phyloP scores from a whole-genome alignment of 345 rosid genomes.

The Ceriops decandra region DNA sequence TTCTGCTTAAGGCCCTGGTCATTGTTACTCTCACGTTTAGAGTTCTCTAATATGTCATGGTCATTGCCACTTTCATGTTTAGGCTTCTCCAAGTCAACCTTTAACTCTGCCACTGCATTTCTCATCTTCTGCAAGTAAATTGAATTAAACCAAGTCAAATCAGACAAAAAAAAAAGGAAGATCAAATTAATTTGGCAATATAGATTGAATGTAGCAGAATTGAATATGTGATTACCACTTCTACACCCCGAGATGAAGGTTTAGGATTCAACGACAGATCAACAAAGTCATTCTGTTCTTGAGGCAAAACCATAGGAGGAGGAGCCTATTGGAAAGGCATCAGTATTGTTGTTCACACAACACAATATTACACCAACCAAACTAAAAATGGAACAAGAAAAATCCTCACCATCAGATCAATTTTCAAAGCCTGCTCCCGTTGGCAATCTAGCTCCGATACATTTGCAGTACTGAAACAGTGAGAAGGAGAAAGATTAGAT shows the following conservation, averaged over 20 bases:
- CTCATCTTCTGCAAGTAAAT: slow-evolving; percentile 16
- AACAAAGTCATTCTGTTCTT: slow-evolving; percentile 17
- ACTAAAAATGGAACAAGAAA: slow-evolving; percentile 17
- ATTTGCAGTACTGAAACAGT: slow-evolving; percentile 24
- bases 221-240: slow-evolving; percentile 13
- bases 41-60: slow-evolving; percentile 25
- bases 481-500: slow-evolving; percentile 15
- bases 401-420: slow-evolving; percentile 63
- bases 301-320: slow-evolving; percentile 32
- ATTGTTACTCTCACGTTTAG: slow-evolving; percentile 19
- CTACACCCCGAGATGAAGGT: slow-evolving; percentile 9
- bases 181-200: background rate
- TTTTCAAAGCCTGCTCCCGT: slow-evolving; percentile 33
- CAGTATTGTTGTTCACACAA: slow-evolving; percentile 13
- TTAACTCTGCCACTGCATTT: slow-evolving; percentile 22
- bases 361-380: slow-evolving; percentile 20
- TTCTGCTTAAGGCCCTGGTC: slow-evolving; percentile 23
- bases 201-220: background rate
- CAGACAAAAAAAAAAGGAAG: background rate
- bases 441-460: slow-evolving; percentile 18
- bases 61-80: slow-evolving; percentile 26
- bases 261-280: slow-evolving; percentile 26
- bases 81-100: slow-evolving; percentile 39
- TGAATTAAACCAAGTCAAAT: background rate
- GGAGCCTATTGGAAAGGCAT: slow-evolving; percentile 41